These are phyloP conservation scores for Udeniomyces megalosporus DNA, from an alignment of 768 basidiomycete species.

Conservation along the genomic window DNA sequence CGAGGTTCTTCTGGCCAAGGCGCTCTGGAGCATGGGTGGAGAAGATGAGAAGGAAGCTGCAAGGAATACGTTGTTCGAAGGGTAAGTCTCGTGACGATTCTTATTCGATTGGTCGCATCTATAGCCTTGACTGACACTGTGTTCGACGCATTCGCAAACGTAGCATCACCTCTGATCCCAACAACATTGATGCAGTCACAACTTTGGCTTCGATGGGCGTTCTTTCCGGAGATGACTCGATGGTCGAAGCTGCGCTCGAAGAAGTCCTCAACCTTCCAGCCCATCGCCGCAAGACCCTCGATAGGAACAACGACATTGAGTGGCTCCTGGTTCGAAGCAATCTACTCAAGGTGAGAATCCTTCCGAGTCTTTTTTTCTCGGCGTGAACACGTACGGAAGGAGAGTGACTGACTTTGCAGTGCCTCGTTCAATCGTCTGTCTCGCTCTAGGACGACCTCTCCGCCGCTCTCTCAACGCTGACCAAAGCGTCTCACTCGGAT, in stretches of 20 bases:
- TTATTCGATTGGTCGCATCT: neutral
- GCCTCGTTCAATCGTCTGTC: no score
- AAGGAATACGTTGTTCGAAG: constrained; percentile 61
- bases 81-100: constrained; percentile 36
- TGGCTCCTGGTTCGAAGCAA: constrained; percentile 57
- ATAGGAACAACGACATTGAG: constrained; percentile 52
- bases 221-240: constrained; percentile 45
- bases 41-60: constrained; percentile 62
- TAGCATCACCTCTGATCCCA: constrained; percentile 62
- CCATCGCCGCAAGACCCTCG: constrained; percentile 48
- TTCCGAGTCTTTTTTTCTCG: neutral
- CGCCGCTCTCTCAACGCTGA: no score
- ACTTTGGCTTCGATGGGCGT: constrained; percentile 80
- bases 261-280: constrained; percentile 58
- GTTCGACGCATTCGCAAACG: no score
- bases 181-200: constrained; percentile 65
- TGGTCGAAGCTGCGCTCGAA: constrained; percentile 71
- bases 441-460: no score
- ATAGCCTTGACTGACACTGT: neutral
- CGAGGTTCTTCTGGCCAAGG: constrained; percentile 62
- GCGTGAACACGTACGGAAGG: neutral
- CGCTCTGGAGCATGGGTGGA: constrained; percentile 64
- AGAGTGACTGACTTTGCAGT: no score
- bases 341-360: constrained; percentile 45
- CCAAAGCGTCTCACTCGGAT: no score